These are phyloP conservation scores for Pulveroboletus ravenelii DNA, from an alignment of 768 basidiomycete species.

Conservation along the genomic window DNA sequence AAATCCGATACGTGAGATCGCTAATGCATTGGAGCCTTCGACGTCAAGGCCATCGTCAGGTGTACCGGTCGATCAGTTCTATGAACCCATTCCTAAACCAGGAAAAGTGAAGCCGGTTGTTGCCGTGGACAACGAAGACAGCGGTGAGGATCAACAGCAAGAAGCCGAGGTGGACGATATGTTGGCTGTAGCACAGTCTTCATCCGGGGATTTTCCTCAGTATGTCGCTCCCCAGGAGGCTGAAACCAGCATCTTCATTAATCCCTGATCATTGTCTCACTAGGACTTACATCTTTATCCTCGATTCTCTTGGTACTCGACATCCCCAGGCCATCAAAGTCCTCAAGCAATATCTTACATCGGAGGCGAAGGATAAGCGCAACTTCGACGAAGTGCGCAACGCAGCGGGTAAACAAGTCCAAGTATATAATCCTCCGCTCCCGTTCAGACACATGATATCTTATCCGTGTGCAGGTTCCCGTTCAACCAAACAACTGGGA, in stretches of 20 bases:
- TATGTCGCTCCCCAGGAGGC: conserved; percentile 8
- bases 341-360: conserved; percentile 61
- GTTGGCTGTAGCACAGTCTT: conserved; percentile 19
- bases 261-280: background rate
- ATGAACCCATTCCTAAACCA: conserved; percentile 7
- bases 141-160: conserved; percentile 26
- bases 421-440: conserved; percentile 35
- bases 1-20: background rate
- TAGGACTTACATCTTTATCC: conserved; percentile 79
- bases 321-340: conserved; percentile 63
- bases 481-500: conserved; percentile 86
- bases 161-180: conserved; percentile 32
- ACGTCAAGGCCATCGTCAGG: conserved; percentile 7
- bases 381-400: conserved; percentile 34
- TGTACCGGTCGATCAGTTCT: conserved; percentile 23
- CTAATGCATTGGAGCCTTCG: background rate
- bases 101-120: background rate
- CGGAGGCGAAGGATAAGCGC: conserved; percentile 77
- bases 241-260: background rate
- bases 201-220: conserved; percentile 16
- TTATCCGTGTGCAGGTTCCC: conserved; percentile 58
- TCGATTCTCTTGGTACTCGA: conserved; percentile 81
- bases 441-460: background rate
- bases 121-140: conserved; percentile 23
- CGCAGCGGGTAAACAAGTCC: conserved; percentile 46